Evolutionary conservation across 805 yeast genomes (phyloP), one percentile per base, ranked within the genome.

Genomic region (Candida odintsovae): DNA sequence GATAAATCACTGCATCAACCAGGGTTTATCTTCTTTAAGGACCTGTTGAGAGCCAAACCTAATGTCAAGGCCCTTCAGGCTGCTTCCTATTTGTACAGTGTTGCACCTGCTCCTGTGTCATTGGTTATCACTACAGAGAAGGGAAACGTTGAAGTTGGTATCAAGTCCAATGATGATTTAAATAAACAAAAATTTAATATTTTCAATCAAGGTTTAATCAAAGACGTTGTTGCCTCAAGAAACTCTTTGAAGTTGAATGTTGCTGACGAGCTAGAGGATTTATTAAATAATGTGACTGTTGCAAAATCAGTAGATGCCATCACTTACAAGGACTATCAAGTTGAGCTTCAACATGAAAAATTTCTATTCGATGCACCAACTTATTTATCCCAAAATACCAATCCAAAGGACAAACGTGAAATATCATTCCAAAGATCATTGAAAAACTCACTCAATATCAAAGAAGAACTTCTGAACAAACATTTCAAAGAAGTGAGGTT

Each of bases 1-100:
- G 50, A 46, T 19, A 40, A 47, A 2, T 20, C 41, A 7, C 41
- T 45, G 5, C 43, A 48, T 22, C 51, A 49, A 19, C 58, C 72
- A 1, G 74, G 75, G 0, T 71, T 70, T 50, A 76, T 72, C 50
- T 60, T 74, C 2, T 65, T 58, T 43, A 42, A 43, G n/a, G 56
- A 65, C 48, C 54, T 70, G 1, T 69, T 67, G 21, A 61, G 72
- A 36, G 57, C 70, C 0, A 52, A 60, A 1, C 59, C 51, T 40
- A 53, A 54, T 5, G 38, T 56, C 20, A 66, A 69, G 40, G 51
- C 59, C 2, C 33, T 70, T 4, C 68, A 69, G n/a, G 59, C 69
- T 4, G 65, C 61, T 45, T 68, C 75, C 12, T 73, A 64, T 45
- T 54, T 75, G 5, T 54, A 69, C 42, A 72, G 71, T 37, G 70